Conservation (phyloP, 2,329 filamentous ascomycete species). For the Cordyceps cicadae region DNA sequence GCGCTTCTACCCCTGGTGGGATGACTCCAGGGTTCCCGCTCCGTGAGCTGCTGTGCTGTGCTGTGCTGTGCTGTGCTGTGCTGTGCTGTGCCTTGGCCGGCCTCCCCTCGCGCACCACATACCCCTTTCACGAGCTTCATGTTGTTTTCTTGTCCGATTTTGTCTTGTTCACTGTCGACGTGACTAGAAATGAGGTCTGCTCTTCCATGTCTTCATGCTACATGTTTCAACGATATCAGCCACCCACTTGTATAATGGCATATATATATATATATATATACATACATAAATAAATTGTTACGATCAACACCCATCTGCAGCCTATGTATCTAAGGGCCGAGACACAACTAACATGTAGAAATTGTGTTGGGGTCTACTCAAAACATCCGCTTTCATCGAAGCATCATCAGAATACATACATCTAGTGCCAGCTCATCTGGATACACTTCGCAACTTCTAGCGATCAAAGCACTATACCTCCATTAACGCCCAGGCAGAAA, state of each 20-base stretch:
- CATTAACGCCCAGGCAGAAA: neutral
- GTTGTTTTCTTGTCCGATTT: neutral
- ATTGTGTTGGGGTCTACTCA: too few species aligned
- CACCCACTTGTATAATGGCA: neutral
- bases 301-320: neutral
- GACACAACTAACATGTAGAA: too few species aligned
- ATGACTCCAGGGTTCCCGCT: slow-evolving; percentile 16
- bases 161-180: neutral
- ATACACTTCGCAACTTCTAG: neutral
- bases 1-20: slow-evolving; percentile 23
- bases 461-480: neutral
- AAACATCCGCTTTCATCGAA: too few species aligned
- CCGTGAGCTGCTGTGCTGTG: slow-evolving; percentile 11
- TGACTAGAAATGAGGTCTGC: neutral
- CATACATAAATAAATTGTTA: neutral
- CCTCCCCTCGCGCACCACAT: too few species aligned
- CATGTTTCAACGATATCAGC: neutral
- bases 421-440: neutral
- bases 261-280: neutral
- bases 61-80: too few species aligned
- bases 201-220: neutral
- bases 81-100: too few species aligned
- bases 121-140: neutral
- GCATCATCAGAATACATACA: too few species aligned
- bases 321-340: too few species aligned